A percentile compares a stretch with the other conserved stretches of the same genome.
Conservation (phyloP, 1,284 basidiomycete genomes). For the Moniliella sp. region DNA sequence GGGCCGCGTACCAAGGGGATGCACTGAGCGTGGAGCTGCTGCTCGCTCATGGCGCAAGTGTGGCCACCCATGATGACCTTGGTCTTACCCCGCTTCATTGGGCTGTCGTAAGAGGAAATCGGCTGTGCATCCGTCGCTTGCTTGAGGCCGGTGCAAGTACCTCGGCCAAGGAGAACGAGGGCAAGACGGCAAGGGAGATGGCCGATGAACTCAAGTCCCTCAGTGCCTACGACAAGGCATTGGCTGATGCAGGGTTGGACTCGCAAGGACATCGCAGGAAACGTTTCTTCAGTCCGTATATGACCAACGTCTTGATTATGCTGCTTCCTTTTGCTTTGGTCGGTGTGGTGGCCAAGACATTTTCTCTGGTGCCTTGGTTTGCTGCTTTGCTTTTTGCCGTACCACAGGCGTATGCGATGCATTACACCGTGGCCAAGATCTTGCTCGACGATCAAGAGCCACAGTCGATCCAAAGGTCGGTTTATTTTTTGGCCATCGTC, state of each 20-base stretch:
- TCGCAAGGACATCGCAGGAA: constrained; percentile 47
- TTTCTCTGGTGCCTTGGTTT: constrained; percentile 68
- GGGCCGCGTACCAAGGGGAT: constrained; percentile 97
- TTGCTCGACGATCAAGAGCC: constrained; percentile 9
- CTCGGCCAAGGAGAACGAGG: constrained; percentile 55
- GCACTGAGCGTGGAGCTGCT: constrained; percentile 78
- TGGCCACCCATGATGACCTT: constrained; percentile 52
- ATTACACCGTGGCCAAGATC: constrained; percentile 44
- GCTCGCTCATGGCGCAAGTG: constrained; percentile 63
- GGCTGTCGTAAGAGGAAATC: constrained; percentile 90
- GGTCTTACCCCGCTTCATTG: constrained; percentile 84
- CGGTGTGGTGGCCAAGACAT: constrained; percentile 58
- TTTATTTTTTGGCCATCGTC: constrained; percentile 82
- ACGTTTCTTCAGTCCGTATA: constrained; percentile 40
- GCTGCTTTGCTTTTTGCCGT: constrained; percentile 53
- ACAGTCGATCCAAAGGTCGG: constrained; percentile 34
- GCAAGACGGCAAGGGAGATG: constrained; percentile 80
- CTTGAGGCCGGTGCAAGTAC: constrained; percentile 67
- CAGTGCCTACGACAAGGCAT: constrained; percentile 62
- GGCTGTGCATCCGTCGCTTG: constrained; percentile 57
- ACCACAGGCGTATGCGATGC: constrained; percentile 72
- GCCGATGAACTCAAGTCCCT: constrained; percentile 61
- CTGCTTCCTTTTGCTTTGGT: constrained; percentile 55
- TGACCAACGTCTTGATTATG: constrained; percentile 41
- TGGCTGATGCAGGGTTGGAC: constrained; percentile 50